phyloP scores from a whole-genome alignment of 2,329 filamentous ascomycete species.

The Aspergillus vadensis region DNA sequence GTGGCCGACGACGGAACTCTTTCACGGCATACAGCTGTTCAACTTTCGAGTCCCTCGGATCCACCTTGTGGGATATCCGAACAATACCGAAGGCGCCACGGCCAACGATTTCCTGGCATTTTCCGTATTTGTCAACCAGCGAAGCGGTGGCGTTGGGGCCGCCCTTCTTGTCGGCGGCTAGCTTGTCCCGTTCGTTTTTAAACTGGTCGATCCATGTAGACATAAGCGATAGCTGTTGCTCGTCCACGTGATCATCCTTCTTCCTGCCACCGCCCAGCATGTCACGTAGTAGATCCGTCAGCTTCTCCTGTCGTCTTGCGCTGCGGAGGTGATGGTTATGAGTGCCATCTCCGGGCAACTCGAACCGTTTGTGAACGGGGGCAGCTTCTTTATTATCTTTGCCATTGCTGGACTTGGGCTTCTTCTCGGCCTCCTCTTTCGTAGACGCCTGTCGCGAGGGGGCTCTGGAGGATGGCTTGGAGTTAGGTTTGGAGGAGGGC shows the following conservation, averaged over 20 bases:
- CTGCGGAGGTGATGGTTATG: conserved; percentile 90
- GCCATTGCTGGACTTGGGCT: conserved; percentile 25
- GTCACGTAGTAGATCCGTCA: conserved; percentile 86
- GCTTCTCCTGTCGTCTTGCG: conserved; percentile 88
- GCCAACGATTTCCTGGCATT: conserved; percentile 95
- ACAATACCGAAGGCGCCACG: conserved; percentile 97
- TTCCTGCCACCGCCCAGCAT: conserved; percentile 80
- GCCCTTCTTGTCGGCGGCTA: conserved; percentile 73
- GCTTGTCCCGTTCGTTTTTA: conserved; percentile 78
- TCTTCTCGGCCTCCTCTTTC: conserved; percentile 34
- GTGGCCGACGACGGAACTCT: conserved; percentile 90
- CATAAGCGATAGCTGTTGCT: conserved; percentile 86
- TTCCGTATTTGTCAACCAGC: conserved; percentile 94
- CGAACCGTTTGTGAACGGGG: conserved; percentile 54
- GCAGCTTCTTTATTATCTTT: conserved; percentile 41
- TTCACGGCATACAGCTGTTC: conserved; percentile 98
- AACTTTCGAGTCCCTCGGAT: conserved; percentile 71
- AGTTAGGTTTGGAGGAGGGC: conserved; percentile 23
- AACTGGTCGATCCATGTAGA: conserved; percentile 95
- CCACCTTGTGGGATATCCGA: conserved; percentile 92
- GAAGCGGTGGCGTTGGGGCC: conserved; percentile 74
- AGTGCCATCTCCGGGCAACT: conserved; percentile 63
- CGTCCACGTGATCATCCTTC: conserved; percentile 61
- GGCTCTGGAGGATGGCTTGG: conserved; percentile 34
- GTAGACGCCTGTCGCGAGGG: conserved; percentile 39